Base-by-base conservation (phyloP, 495 filamentous ascomycete species). In the Amorphotheca resinae region DNA sequence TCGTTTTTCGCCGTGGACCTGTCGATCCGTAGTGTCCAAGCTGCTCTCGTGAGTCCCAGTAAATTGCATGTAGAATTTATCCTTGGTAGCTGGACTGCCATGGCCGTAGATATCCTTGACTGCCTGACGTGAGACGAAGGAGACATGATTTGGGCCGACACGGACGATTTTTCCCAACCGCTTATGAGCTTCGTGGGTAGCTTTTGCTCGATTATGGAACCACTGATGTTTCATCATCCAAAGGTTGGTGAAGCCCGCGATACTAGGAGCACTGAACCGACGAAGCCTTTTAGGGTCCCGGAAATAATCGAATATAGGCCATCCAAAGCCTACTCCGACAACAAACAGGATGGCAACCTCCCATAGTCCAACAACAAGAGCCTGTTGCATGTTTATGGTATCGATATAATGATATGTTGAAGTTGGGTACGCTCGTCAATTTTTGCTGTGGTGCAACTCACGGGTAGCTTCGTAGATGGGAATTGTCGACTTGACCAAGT, bases 31-130 rank as follows among this genome's bases (percentile, higher is more conserved):
- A n/a, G n/a, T n/a, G n/a, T n/a, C n/a, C n/a, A n/a, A n/a, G n/a
- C n/a, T n/a, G n/a, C n/a, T n/a, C n/a, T n/a, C n/a, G n/a, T n/a
- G n/a, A n/a, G n/a, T n/a, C n/a, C n/a, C n/a, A n/a, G n/a, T n/a
- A n/a, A n/a, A n/a, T n/a, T n/a, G n/a, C 7, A 8, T 16, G 14
- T 36, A 36, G 33, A 36, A 36, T 7, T 36, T 18, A 15, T 36
- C 12, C 14, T 36, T 36, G 33, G 16, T 8, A 8, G 14, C 7
- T 18, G 33, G 33, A 8, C 7, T 79, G 38, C 78, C 69, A 44
- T 76, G 80, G 7, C 76, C 66, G 54, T 80, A 80, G 11, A 80
- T 79, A 52, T 78, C 73, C 46, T 72, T 74, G 15, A 78, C 65
- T 0, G 68, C 74, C n/a, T 64, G 59, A 0, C 69, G 47, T 4